Conservation (phyloP, 805 yeast genomes). For the Wickerhamiella shivajii region DNA sequence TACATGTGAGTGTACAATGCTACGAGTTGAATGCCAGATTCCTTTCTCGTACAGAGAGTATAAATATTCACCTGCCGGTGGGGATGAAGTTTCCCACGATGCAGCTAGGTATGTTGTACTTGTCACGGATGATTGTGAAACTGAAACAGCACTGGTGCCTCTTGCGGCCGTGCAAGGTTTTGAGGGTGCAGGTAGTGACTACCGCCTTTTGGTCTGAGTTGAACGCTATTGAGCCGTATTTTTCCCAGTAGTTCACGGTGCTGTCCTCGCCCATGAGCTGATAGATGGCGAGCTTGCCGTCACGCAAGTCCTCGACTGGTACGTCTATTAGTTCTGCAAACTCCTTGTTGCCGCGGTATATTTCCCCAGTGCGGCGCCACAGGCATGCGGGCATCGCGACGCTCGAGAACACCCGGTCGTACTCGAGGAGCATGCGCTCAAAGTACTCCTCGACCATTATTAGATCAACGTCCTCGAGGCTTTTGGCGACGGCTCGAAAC, state of each 20-base stretch:
- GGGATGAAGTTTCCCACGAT: conserved; percentile 94
- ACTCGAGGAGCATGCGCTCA: conserved; percentile 83
- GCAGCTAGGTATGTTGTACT: conserved; percentile 90
- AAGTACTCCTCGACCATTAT: conserved; percentile 87
- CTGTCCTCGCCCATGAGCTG: conserved; percentile 92
- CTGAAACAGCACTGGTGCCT: conserved; percentile 83
- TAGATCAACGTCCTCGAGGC: conserved; percentile 79
- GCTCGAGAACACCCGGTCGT: conserved; percentile 87
- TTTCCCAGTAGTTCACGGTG: conserved; percentile 95
- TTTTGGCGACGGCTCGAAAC: conserved; percentile 80
- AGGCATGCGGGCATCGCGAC: conserved; percentile 97
- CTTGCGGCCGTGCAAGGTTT: conserved; percentile 68
- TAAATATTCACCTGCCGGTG: too few species aligned
- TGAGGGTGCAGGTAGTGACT: conserved; percentile 73
- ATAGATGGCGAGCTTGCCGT: conserved; percentile 82
- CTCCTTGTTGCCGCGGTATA: conserved; percentile 87
- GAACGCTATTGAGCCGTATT: conserved; percentile 90
- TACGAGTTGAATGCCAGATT: too few species aligned
- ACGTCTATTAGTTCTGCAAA: conserved; percentile 89
- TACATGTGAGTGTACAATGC: too few species aligned
- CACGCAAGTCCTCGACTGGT: conserved; percentile 75
- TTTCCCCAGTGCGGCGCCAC: conserved; percentile 96
- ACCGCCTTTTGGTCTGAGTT: conserved; percentile 94
- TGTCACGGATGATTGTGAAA: conserved; percentile 81
- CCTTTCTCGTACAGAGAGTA: too few species aligned